Base-by-base conservation (phyloP, 2,329 filamentous ascomycete species). In the Kalaharituber pfeilii region DNA sequence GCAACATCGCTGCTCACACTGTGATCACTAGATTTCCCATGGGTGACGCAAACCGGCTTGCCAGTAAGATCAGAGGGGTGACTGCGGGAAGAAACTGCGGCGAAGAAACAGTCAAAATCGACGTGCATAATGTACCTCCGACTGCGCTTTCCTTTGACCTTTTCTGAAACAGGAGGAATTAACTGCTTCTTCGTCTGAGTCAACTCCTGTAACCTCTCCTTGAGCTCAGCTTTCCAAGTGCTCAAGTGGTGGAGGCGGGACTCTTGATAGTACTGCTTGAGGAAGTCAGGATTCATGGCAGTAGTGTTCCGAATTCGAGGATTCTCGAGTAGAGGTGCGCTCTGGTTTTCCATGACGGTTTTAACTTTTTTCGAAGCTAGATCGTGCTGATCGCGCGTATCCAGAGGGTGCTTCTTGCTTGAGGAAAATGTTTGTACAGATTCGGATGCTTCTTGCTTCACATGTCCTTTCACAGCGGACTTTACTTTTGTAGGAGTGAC, bases 71-170 rank as follows among this genome's bases (percentile, higher is more conserved):
- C 79, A 2, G 42, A 20, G 0, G 89, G 87, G 24, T 80, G 74
- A 53, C 80, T 83, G 62, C 87, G 86, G 18, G 83, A 69, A 0
- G 91, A 95, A 0, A 98, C 86, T 0, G 93, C 86, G 56, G 88
- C 94, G 68, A 98, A 98, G 70, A 98, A 98, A 67, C 87, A 91
- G 69, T 98, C 93, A 67, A 98, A 98, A 66, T 98, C 91, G 27
- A 98, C 86, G 64, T 98, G 91, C 65, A 98, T 77, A 52, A 98
- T 76, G 63, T 96, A 98, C 51, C 84, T 73, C 57, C 88, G 75
- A 2, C 80, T 70, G 0, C 82, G 84, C 25, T 74, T 73, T 42
- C 74, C 73, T 63, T 80, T 49, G 75, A 55, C 71, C 71, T 20
- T 26, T 49, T 49, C 57, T 9, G 11, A 15, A 13, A 45, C 39